Percentiles rank a stretch among this genome's conserved stretches.
These are phyloP conservation scores for Pseudogymnoascus sp. DNA, from an alignment of 2,329 filamentous ascomycete species.

Conservation along the genomic window DNA sequence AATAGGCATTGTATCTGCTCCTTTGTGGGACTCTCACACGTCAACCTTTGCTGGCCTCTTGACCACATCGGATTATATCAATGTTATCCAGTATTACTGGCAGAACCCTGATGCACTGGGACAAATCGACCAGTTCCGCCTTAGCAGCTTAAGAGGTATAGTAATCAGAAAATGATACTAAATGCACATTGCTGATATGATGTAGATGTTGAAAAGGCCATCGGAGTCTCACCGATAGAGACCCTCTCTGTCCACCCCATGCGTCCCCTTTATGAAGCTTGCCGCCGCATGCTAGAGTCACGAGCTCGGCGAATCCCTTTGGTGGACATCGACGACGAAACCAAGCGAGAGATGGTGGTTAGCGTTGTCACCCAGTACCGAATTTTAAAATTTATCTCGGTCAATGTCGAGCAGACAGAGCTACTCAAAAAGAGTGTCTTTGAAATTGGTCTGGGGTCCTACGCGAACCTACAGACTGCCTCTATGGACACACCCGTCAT, in stretches of 20 bases:
- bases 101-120: constrained; percentile 86
- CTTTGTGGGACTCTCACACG: constrained; percentile 89
- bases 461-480: constrained; percentile 69
- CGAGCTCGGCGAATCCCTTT: constrained; percentile 88
- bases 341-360: constrained; percentile 81
- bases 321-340: constrained; percentile 90
- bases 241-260: constrained; percentile 93
- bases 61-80: constrained; percentile 96
- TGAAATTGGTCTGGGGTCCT: constrained; percentile 80
- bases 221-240: constrained; percentile 83
- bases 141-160: constrained; percentile 82
- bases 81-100: constrained; percentile 98
- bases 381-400: constrained; percentile 96
- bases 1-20: constrained; percentile 90
- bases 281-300: constrained; percentile 86
- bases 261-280: constrained; percentile 87
- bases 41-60: constrained; percentile 90
- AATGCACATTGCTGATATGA: constrained; percentile 13
- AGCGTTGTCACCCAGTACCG: constrained; percentile 97
- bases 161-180: constrained; percentile 12
- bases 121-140: constrained; percentile 84
- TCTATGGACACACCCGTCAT: constrained; percentile 86
- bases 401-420: constrained; percentile 80
- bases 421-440: constrained; percentile 78
- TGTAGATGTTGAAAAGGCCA: constrained; percentile 86